Evolutionary conservation across 2,329 filamentous ascomycete genomes (phyloP).

Genomic region (Paecilomyces dactylethromorphus): DNA sequence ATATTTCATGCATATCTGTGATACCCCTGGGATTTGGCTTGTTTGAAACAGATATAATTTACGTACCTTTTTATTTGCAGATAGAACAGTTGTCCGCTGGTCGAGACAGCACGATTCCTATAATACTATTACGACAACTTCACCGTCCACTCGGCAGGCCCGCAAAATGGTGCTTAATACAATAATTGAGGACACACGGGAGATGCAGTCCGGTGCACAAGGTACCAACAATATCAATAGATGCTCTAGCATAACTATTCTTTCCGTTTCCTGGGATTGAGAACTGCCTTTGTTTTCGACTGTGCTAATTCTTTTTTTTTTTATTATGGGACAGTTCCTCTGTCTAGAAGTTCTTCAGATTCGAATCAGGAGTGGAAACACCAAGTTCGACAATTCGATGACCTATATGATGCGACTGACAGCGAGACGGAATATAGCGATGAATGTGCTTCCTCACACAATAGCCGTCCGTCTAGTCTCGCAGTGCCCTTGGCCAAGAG

Average conservation of each 20-base stretch:
- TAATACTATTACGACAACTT: conserved; percentile 46
- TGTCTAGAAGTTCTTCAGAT: conserved; percentile 25
- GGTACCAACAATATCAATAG: neutral
- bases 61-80: conserved; percentile 4
- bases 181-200: conserved; percentile 52
- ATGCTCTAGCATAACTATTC: neutral
- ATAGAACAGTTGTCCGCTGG: conserved; percentile 3
- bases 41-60: neutral
- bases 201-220: conserved; percentile 12
- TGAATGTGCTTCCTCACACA: conserved; percentile 43
- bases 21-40: conserved; percentile 5
- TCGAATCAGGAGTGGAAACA: conserved; percentile 55
- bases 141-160: conserved; percentile 51
- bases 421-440: conserved; percentile 55
- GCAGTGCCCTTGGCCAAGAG: conserved; percentile 34
- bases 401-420: conserved; percentile 81
- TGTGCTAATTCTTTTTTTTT: neutral
- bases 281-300: neutral
- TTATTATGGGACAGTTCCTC: conserved; percentile 19
- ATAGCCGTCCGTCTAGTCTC: conserved; percentile 44
- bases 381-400: conserved; percentile 67
- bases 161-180: conserved; percentile 56
- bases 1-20: conserved; percentile 8
- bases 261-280: neutral
- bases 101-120: conserved; percentile 40